phyloP scores from a whole-genome alignment of 345 rosid species.

The Cardiospermum halicacabum region DNA sequence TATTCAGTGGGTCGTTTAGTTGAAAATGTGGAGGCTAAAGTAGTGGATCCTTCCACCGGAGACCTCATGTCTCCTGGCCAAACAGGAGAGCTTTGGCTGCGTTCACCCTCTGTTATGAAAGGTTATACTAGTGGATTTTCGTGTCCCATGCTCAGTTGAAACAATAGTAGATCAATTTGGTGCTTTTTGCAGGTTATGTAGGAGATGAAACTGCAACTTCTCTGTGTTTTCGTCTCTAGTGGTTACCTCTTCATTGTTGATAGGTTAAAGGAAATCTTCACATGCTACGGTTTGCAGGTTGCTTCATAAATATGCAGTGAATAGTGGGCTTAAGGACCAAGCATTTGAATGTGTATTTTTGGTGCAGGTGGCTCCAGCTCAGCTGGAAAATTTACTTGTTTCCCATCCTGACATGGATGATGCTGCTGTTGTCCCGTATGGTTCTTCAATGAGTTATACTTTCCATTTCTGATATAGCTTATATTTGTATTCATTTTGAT shows the following conservation, averaged over 20 bases:
- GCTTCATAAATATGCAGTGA: background rate
- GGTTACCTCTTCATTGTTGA: constrained; percentile 72
- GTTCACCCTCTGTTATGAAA: constrained; percentile 73
- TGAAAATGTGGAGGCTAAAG: constrained; percentile 65
- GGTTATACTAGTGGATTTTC: too few species aligned
- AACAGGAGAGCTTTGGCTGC: constrained; percentile 81
- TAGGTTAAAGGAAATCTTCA: constrained; percentile 81
- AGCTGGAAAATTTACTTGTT: constrained; percentile 70
- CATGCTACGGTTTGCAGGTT: constrained; percentile 92
- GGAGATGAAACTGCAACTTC: constrained; percentile 77
- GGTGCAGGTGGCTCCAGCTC: constrained; percentile 86
- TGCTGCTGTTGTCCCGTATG: constrained; percentile 89
- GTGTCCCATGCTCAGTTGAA: too few species aligned
- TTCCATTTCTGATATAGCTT: background rate
- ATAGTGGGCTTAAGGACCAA: background rate
- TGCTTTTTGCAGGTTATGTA: constrained; percentile 87
- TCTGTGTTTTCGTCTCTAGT: constrained; percentile 64
- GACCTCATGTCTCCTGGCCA: constrained; percentile 63
- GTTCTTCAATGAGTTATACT: background rate
- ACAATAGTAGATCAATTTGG: too few species aligned
- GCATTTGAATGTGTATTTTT: background rate
- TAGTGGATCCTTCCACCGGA: constrained; percentile 71
- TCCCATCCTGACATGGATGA: constrained; percentile 66
- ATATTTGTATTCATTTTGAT: background rate
- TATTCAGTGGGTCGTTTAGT: constrained; percentile 70